Evolutionary conservation across 306 rosid species (phyloP), one percentile per base, ranked within the genome.

Genomic region (Cucumis melo): DNA sequence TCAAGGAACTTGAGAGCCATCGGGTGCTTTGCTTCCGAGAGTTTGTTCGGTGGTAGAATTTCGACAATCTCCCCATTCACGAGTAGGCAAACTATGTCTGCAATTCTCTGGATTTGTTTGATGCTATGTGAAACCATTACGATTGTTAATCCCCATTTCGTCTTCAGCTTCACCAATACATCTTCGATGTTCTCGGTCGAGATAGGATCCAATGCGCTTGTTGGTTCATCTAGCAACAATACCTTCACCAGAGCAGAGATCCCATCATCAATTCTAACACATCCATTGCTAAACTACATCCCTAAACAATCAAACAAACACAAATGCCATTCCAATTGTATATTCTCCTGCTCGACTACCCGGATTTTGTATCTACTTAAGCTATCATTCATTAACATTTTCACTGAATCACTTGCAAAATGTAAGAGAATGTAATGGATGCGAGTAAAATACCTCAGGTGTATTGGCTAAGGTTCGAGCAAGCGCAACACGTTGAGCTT

Each of bases 401-500:
- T 38, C 73, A 17, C 73, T 19, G 38, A 10, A 19, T 36, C 51
- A 10, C 27, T 17, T 3, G 73, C 48, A 10, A 38, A 66, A 66
- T 51, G 24, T 50, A 39, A 24, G 16, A 32, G 65, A 55, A 9
- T 50, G 3, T 5, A 20, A 21, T 1, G 54, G 13, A 68, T 21
- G 74, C 12, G 42, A 15, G 10, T 29, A 7, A n/a, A 2, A 82
- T 81, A 92, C 98, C 96, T 91, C 96, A 0, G 97, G 98, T 8
- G 90, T 81, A 82, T 91, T 94, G 27, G 98, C 96, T 38, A 94
- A 59, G 15, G 98, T 91, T 59, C 98, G 88, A 70, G 98, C 97
- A 64, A 94, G 97, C 21, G 98, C 98, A 5, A 94, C 98, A 55
- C 97, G 87, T 73, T 94, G 96, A 73, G 96, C 96, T 82, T 94